Conservation (phyloP, 441 rosid species). For the Melastoma candidum region DNA sequence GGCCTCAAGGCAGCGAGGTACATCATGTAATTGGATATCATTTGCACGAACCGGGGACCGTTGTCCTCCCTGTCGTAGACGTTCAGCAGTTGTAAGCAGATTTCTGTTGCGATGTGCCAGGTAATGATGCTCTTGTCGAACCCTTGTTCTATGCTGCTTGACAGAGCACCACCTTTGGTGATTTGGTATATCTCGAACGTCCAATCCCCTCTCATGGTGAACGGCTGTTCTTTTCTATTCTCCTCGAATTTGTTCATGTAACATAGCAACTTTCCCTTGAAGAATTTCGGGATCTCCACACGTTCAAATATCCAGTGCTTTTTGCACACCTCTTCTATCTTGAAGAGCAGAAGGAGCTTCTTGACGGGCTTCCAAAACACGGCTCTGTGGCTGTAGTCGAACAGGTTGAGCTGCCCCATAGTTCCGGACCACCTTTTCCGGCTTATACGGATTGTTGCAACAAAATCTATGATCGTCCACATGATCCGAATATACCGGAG, state of each 20-base stretch:
- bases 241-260: not conserved
- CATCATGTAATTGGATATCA: conserved; percentile 3
- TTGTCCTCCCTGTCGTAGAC: not conserved
- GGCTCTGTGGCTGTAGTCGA: not conserved
- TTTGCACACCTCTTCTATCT: not conserved
- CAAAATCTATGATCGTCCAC: not conserved
- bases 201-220: conserved; percentile 2
- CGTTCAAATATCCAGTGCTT: not conserved
- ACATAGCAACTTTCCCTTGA: not conserved
- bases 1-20: conserved; percentile 1
- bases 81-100: not conserved
- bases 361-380: not conserved
- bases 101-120: conserved; percentile 4
- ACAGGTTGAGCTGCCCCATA: conserved; percentile 3
- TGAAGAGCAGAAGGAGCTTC: not conserved
- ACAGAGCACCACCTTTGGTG: not conserved
- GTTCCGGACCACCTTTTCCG: conserved; percentile 1
- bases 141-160: not conserved
- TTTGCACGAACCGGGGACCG: not conserved
- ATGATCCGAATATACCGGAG: not conserved
- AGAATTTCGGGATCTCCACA: not conserved
- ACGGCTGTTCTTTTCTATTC: not conserved
- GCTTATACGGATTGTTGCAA: not conserved
- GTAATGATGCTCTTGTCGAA: conserved; percentile 5
- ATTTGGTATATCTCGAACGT: not conserved